Conservation (phyloP, 148 eudicot genomes). For the Pouteria glomerata region DNA sequence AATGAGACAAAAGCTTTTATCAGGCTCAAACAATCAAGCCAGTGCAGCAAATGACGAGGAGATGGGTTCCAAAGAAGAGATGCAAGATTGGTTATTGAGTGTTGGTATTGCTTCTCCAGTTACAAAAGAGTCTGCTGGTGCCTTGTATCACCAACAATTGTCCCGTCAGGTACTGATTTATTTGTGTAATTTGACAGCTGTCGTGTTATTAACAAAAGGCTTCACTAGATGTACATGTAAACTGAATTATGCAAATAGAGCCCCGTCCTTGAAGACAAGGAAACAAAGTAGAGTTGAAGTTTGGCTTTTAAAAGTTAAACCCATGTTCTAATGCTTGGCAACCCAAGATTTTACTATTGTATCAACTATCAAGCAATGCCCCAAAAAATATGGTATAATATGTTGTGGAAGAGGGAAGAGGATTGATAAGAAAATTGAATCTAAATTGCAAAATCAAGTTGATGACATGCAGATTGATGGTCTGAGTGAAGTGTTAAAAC, state of each 20-base stretch:
- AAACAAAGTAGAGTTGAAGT: too few species aligned
- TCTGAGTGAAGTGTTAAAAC: too few species aligned
- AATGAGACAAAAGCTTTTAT: slow-evolving; percentile 90
- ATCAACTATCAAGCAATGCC: too few species aligned
- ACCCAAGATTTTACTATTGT: too few species aligned
- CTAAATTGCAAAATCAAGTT: too few species aligned
- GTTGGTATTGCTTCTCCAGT: slow-evolving; percentile 98
- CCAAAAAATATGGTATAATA: too few species aligned
- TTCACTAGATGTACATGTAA: background rate
- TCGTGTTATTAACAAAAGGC: background rate
- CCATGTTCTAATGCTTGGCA: too few species aligned
- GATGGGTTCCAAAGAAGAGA: slow-evolving; percentile 92
- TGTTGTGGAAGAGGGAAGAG: too few species aligned
- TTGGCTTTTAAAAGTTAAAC: too few species aligned
- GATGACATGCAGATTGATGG: too few species aligned
- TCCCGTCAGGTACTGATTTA: slow-evolving; percentile 81
- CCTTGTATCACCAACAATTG: slow-evolving; percentile 92
- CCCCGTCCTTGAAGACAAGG: too few species aligned
- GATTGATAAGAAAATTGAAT: too few species aligned
- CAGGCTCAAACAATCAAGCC: slow-evolving; percentile 51
- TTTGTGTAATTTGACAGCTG: background rate
- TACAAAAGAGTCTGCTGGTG: slow-evolving; percentile 96
- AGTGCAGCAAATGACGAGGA: slow-evolving; percentile 63
- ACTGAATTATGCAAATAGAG: background rate
- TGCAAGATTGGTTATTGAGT: slow-evolving; percentile 92